phyloP scores from a whole-genome alignment of 305 asterid species.

The Ajuga reptans region DNA sequence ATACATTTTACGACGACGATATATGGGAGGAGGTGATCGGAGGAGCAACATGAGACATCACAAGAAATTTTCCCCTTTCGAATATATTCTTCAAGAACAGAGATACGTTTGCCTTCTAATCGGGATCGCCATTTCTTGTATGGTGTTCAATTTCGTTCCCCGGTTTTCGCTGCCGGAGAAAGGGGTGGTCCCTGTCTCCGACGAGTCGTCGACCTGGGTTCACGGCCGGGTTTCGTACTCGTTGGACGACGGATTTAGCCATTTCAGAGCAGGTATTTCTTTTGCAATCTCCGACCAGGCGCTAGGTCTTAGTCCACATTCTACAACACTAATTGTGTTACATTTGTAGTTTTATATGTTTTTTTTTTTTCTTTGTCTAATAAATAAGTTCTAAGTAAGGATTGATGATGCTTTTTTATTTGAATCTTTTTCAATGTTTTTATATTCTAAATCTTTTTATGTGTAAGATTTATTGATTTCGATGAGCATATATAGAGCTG shows the following conservation, averaged over 20 bases:
- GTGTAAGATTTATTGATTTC: not conserved
- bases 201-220: conserved; percentile 22
- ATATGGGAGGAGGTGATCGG: too few species aligned
- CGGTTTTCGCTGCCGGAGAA: not conserved
- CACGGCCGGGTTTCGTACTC: conserved; percentile 31
- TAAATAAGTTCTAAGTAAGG: too few species aligned
- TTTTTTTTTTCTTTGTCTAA: too few species aligned
- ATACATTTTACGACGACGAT: too few species aligned
- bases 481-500: too few species aligned
- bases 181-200: conserved; percentile 15
- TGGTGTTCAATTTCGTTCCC: conserved; percentile 28
- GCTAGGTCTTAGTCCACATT: too few species aligned
- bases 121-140: conserved; percentile 44
- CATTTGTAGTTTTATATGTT: not conserved
- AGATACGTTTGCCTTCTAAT: conserved; percentile 46
- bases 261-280: conserved; percentile 35
- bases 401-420: too few species aligned
- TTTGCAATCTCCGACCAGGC: too few species aligned
- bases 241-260: conserved; percentile 23
- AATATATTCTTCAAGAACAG: conserved; percentile 45
- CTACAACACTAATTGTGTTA: too few species aligned
- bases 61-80: conserved; percentile 24
- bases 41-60: conserved; percentile 19
- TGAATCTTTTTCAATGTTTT: too few species aligned
- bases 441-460: not conserved